phyloP scores from a whole-genome alignment of 2,329 filamentous ascomycete genomes.

The Pyricularia grisea region DNA sequence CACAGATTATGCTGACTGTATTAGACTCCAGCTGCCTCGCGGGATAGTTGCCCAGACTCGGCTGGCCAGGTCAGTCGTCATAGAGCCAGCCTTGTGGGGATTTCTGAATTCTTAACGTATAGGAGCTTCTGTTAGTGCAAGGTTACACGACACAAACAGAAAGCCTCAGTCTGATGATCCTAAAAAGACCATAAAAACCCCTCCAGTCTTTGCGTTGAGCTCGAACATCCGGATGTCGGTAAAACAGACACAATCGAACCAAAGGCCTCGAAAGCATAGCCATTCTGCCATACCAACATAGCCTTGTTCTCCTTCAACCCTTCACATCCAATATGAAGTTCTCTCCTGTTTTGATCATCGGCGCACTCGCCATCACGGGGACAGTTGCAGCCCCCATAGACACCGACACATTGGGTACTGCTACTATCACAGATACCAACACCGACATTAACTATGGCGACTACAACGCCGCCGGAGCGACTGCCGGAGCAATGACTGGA shows the following conservation, averaged over 20 bases:
- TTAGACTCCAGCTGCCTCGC: neutral
- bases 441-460: neutral
- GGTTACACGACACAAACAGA: neutral
- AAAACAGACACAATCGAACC: neutral
- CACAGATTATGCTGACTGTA: neutral
- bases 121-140: neutral
- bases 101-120: neutral
- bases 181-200: neutral
- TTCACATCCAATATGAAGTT: conserved; percentile 5
- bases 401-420: neutral
- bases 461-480: neutral
- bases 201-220: neutral
- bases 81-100: neutral
- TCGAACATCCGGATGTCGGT: neutral
- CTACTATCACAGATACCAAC: neutral
- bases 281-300: neutral
- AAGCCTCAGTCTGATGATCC: neutral
- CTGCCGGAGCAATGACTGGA: no score
- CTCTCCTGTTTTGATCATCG: neutral
- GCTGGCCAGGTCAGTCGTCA: neutral
- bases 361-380: conserved; percentile 5
- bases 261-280: neutral
- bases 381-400: conserved; percentile 5
- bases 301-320: neutral
- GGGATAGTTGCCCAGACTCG: neutral